phyloP scores from a whole-genome alignment of 306 rosid genomes.

The Pyrus bretschneideri region DNA sequence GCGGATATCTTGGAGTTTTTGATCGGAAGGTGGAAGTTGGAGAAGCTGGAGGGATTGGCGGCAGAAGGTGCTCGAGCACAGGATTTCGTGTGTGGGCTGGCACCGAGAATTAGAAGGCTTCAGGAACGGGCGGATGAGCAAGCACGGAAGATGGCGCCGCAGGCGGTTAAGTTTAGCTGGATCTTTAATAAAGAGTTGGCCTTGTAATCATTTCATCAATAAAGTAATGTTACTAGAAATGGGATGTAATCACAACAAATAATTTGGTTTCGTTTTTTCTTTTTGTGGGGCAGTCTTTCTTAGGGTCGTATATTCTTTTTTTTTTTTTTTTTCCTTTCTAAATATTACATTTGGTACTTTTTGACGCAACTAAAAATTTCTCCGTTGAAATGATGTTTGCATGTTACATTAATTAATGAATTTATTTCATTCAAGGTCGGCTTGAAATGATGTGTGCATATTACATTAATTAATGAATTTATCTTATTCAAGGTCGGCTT shows the following conservation, averaged over 20 bases:
- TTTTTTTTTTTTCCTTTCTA: too few species aligned
- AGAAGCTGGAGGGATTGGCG: constrained; percentile 43
- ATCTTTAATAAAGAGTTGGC: constrained; percentile 27
- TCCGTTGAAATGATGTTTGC: too few species aligned
- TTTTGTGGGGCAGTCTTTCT: too few species aligned
- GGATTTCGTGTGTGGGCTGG: constrained; percentile 44
- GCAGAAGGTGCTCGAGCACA: constrained; percentile 39
- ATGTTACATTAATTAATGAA: too few species aligned
- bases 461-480: too few species aligned
- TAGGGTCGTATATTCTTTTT: too few species aligned
- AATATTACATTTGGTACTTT: too few species aligned
- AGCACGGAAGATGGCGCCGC: constrained; percentile 32
- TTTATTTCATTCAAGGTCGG: too few species aligned
- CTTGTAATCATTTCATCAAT: neutral
- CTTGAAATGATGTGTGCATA: too few species aligned
- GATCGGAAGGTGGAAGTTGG: constrained; percentile 46
- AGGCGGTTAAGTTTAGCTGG: constrained; percentile 50
- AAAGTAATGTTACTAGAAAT: neutral
- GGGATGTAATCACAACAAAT: neutral
- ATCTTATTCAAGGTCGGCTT: too few species aligned
- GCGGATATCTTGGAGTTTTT: constrained; percentile 50
- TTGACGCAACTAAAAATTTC: too few species aligned
- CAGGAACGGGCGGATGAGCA: constrained; percentile 49
- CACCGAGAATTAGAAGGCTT: constrained; percentile 47
- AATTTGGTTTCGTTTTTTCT: too few species aligned